Conservation (phyloP, 495 filamentous ascomycete genomes). For the Penicillium alfredii region DNA sequence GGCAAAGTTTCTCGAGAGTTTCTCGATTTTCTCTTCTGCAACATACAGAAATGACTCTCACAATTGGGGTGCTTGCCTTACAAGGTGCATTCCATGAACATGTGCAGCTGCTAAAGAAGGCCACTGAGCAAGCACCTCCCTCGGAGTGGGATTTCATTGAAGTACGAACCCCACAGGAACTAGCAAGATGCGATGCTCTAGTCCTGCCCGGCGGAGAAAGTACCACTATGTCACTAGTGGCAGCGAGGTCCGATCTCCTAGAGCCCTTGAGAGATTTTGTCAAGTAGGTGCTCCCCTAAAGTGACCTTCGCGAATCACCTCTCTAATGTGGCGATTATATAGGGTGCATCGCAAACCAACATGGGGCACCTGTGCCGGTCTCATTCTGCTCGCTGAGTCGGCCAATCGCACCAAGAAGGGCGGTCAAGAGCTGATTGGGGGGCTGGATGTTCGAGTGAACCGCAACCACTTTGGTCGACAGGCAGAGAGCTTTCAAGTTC, state of each 20-base stretch:
- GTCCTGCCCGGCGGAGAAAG: slow-evolving; percentile 93
- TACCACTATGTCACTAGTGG: slow-evolving; percentile 88
- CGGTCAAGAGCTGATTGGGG: slow-evolving; percentile 90
- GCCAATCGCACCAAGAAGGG: slow-evolving; percentile 85
- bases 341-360: slow-evolving; percentile 63
- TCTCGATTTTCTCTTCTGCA: slow-evolving; percentile 3
- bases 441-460: slow-evolving; percentile 83
- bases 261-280: slow-evolving; percentile 89
- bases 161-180: slow-evolving; percentile 68
- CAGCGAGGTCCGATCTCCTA: slow-evolving; percentile 68
- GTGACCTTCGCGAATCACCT: not conserved
- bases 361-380: slow-evolving; percentile 94
- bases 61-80: slow-evolving; percentile 81
- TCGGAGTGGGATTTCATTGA: slow-evolving; percentile 61
- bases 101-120: slow-evolving; percentile 65
- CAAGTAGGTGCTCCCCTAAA: slow-evolving; percentile 55
- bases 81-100: slow-evolving; percentile 95
- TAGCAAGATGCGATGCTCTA: slow-evolving; percentile 70
- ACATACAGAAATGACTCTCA: slow-evolving; percentile 41
- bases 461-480: slow-evolving; percentile 96
- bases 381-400: slow-evolving; percentile 84
- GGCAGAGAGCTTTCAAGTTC: slow-evolving; percentile 82
- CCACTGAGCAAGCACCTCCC: slow-evolving; percentile 35
- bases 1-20: not conserved
- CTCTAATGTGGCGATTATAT: slow-evolving; percentile 19